Evolutionary conservation across 257 asterid genomes (phyloP), one percentile per base, ranked within the genome.

Genomic region (Anisodus acutangulus): DNA sequence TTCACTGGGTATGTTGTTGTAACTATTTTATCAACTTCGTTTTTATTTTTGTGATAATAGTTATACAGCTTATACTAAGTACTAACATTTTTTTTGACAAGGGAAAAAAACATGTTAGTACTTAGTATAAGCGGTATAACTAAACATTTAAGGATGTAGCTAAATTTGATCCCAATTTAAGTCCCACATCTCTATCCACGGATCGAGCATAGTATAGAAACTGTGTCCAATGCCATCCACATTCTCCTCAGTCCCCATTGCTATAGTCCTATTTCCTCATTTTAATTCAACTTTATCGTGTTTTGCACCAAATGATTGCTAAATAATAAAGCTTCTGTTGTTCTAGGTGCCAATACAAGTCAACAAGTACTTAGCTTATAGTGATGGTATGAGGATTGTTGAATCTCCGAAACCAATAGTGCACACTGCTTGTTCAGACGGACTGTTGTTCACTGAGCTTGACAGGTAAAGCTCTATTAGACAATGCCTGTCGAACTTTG

Each of bases 291-390:
- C 43, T 81, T 81, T 47, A 41, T 13, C 10, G 35, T 22, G 16
- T 15, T 9, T 45, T 26, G 35, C 63, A 26, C 57, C 53, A 13
- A 45, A 12, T 49, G 78, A 35, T 5, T 45, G 37, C 71, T 63
- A 47, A 74, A 3, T 49, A 19, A 26, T 13, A 22, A 49, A 49
- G 13, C 47, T 76, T 76, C 47, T 76, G 22, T 81, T 74, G 43
- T 63, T 86, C 39, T 83, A 90, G 93, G 93, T 89, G 66, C 92
- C 93, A 54, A 91, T 91, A 78, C 93, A 91, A 84, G 93, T 91
- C 85, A 91, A 91, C 91, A 91, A 88, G 70, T 87, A 84, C 85
- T 86, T 91, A 85, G 92, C 93, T 6, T 88, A 85, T 79, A 89
- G 85, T 80, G 93, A 91, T 79, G 93, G 93, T 80, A 87, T 91